Evolutionary conservation across 768 basidiomycete species (phyloP).

Genomic region (Dictyophora rubrovolvata): DNA sequence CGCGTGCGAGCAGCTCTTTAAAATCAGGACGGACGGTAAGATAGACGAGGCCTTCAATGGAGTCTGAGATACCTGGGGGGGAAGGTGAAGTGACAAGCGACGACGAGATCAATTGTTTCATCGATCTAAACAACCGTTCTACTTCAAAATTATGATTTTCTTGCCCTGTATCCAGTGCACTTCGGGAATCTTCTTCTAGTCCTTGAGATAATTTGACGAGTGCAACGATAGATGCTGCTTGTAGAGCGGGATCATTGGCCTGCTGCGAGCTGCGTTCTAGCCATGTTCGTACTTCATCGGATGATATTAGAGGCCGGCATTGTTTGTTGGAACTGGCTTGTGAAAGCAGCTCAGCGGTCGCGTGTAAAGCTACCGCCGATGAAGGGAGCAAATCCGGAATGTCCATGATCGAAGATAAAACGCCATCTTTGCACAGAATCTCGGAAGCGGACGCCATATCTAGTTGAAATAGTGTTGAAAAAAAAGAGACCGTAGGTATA

Average conservation of each 20-base stretch:
- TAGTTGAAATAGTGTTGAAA: constrained; percentile 78
- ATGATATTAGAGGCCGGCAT: constrained; percentile 52
- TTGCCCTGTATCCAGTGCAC: background rate
- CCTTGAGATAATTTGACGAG: constrained; percentile 70
- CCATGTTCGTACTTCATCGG: constrained; percentile 50
- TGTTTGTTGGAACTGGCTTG: constrained; percentile 68
- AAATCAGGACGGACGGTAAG: constrained; percentile 53
- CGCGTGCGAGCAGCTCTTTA: constrained; percentile 51
- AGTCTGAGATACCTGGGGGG: constrained; percentile 42
- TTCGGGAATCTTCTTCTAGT: constrained; percentile 31
- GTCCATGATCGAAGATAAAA: constrained; percentile 58
- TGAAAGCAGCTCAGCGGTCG: constrained; percentile 63
- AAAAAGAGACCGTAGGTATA: constrained; percentile 50
- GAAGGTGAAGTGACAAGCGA: constrained; percentile 20
- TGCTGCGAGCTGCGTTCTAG: constrained; percentile 48
- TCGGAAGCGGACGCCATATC: constrained; percentile 56
- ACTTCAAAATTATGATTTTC: constrained; percentile 23
- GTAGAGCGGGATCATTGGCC: constrained; percentile 34
- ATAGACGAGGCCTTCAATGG: constrained; percentile 81
- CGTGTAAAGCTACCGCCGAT: constrained; percentile 37
- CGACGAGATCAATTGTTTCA: constrained; percentile 47
- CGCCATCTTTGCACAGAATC: constrained; percentile 55
- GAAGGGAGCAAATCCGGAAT: constrained; percentile 54
- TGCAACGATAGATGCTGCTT: constrained; percentile 59
- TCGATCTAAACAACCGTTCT: constrained; percentile 36